Evolutionary conservation across 768 basidiomycete species (phyloP).

Genomic region (Filobasidium floriforme): DNA sequence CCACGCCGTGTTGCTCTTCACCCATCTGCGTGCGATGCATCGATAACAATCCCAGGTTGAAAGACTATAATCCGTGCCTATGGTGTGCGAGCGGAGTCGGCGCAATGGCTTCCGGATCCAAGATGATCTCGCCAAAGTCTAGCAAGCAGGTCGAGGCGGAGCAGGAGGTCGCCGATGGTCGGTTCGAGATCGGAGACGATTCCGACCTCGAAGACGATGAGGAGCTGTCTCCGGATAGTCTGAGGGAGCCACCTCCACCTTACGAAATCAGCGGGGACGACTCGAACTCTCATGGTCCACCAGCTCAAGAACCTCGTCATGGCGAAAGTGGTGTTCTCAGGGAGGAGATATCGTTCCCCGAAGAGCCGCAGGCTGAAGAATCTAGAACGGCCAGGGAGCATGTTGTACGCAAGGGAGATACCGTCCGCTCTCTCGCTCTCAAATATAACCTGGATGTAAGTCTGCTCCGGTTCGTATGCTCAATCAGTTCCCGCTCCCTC

Average conservation of each 20-base stretch:
- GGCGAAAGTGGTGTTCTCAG: not conserved
- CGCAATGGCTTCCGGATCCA: slow-evolving; percentile 10
- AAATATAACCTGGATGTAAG: slow-evolving; percentile 42
- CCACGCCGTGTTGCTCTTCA: slow-evolving; percentile 36
- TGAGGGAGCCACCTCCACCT: slow-evolving; percentile 19
- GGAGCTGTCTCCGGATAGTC: not conserved
- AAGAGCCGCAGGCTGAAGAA: not conserved
- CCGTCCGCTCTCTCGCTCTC: slow-evolving; percentile 30
- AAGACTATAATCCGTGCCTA: slow-evolving; percentile 37
- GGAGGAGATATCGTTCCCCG: not conserved
- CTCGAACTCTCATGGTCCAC: slow-evolving; percentile 26
- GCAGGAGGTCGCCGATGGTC: slow-evolving; percentile 21
- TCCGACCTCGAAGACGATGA: slow-evolving; percentile 26
- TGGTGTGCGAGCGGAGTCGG: slow-evolving; percentile 34
- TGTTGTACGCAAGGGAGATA: slow-evolving; percentile 31
- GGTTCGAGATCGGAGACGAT: slow-evolving; percentile 33
- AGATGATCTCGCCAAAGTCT: slow-evolving; percentile 1
- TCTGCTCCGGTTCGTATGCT: not conserved
- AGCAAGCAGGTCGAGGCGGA: not conserved
- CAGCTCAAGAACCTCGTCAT: not conserved
- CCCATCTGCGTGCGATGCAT: slow-evolving; percentile 39
- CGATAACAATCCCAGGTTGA: slow-evolving; percentile 34
- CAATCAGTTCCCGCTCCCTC: not conserved
- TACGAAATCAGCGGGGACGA: slow-evolving; percentile 20
- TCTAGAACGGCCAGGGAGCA: slow-evolving; percentile 21